Conservation (phyloP, 768 basidiomycete species). For the Naganishia friedmannii region DNA sequence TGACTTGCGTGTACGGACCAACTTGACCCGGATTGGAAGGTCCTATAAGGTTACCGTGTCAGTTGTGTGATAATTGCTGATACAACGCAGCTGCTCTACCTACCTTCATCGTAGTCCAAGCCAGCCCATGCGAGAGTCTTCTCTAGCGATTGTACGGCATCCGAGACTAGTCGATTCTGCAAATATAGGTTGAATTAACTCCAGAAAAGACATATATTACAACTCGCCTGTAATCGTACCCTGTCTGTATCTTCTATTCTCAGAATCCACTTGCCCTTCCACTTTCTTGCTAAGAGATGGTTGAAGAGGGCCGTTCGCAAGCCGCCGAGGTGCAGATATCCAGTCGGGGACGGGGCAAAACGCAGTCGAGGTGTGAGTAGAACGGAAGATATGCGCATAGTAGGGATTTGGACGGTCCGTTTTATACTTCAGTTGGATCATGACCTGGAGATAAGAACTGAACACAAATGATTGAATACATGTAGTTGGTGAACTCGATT, state of each 20-base stretch:
- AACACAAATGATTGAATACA: neutral
- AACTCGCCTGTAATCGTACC: constrained; percentile 55
- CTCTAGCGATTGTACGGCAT: constrained; percentile 76
- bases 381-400: neutral
- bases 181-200: neutral
- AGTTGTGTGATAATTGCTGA: constrained; percentile 13
- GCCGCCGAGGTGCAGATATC: constrained; percentile 88
- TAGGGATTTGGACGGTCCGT: no score
- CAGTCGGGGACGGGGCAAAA: constrained; percentile 97
- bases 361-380: constrained; percentile 59
- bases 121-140: constrained; percentile 84
- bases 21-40: constrained; percentile 72
- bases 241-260: constrained; percentile 93
- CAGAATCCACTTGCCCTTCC: constrained; percentile 83
- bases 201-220: neutral
- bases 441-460: no score
- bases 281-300: constrained; percentile 74
- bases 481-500: neutral
- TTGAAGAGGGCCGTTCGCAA: constrained; percentile 92
- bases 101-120: constrained; percentile 85
- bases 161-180: constrained; percentile 76
- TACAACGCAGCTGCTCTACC: constrained; percentile 34
- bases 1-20: constrained; percentile 82
- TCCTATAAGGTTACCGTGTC: constrained; percentile 56
- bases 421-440: neutral